phyloP scores from a whole-genome alignment of 2,329 filamentous ascomycete genomes.

The Aspergillus quadrilineatus region DNA sequence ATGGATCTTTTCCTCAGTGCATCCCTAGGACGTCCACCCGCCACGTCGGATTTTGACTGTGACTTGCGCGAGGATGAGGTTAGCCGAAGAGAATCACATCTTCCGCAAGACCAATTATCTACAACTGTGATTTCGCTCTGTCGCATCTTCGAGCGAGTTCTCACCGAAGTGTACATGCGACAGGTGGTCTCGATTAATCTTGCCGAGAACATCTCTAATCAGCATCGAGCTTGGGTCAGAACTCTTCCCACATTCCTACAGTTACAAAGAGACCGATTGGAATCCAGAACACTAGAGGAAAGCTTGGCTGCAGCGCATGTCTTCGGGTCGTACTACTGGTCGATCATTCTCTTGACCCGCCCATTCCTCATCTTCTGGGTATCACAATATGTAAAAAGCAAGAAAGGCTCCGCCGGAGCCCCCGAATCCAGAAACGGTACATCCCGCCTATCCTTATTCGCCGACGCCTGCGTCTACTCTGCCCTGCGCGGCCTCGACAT shows the following conservation, averaged over 20 bases:
- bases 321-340: conserved; percentile 54
- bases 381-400: conserved; percentile 39
- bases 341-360: conserved; percentile 54
- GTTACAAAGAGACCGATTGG: conserved; percentile 47
- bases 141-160: conserved; percentile 44
- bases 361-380: conserved; percentile 55
- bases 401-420: conserved; percentile 20
- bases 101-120: conserved; percentile 45
- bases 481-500: conserved; percentile 43
- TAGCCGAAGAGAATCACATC: conserved; percentile 24
- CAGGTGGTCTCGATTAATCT: conserved; percentile 45
- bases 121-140: conserved; percentile 48
- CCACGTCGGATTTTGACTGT: conserved; percentile 53
- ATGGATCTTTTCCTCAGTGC: conserved; percentile 54
- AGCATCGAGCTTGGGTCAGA: conserved; percentile 44
- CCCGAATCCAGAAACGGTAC: conserved; percentile 25
- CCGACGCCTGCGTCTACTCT: conserved; percentile 47
- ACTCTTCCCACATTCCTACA: conserved; percentile 47
- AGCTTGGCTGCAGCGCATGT: conserved; percentile 51
- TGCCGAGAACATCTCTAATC: conserved; percentile 43
- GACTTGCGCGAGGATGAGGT: conserved; percentile 37
- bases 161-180: conserved; percentile 46
- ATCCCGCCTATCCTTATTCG: conserved; percentile 35
- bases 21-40: conserved; percentile 52
- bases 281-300: conserved; percentile 36